Evolutionary conservation across 2,329 filamentous ascomycete genomes (phyloP).

Genomic region (Parastagonospora nodorum): DNA sequence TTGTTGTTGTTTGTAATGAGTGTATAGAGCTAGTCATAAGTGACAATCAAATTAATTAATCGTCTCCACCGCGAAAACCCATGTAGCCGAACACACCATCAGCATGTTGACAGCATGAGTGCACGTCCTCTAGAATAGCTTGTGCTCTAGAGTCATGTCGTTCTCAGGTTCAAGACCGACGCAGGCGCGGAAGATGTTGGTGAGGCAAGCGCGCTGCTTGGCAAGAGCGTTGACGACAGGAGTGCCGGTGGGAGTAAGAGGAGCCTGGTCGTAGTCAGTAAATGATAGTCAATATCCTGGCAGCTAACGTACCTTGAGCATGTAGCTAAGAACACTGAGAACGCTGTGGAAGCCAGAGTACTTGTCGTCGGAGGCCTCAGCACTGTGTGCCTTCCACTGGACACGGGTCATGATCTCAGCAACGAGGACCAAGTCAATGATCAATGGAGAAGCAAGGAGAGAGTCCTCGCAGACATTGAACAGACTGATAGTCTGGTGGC

Average conservation of each 20-base stretch:
- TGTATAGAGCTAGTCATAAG: constrained; percentile 31
- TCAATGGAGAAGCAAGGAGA: constrained; percentile 90
- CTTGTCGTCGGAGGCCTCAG: constrained; percentile 62
- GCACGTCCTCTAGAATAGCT: constrained; percentile 68
- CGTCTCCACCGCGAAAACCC: neutral
- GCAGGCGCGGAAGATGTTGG: constrained; percentile 98
- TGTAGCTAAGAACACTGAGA: constrained; percentile 96
- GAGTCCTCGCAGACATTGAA: constrained; percentile 99
- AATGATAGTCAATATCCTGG: constrained; percentile 6
- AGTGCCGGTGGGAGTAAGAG: constrained; percentile 89
- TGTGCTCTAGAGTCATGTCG: constrained; percentile 99
- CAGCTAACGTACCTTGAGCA: constrained; percentile 70
- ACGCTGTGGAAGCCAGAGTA: constrained; percentile 97
- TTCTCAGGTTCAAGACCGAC: constrained; percentile 96
- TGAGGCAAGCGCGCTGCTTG: constrained; percentile 92
- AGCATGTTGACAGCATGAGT: neutral
- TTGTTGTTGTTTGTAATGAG: constrained; percentile 26
- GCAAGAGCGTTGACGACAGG: constrained; percentile 93
- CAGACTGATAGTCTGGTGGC: constrained; percentile 96
- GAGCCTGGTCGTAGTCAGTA: constrained; percentile 64
- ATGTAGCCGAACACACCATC: neutral
- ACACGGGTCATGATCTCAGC: constrained; percentile 99
- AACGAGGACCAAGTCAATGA: constrained; percentile 92
- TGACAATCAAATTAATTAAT: neutral
- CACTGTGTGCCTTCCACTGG: constrained; percentile 74